Evolutionary conservation across 139 green algal genomes (phyloP), one percentile per base, ranked within the genome.

Genomic region (Trebouxia sp.): DNA sequence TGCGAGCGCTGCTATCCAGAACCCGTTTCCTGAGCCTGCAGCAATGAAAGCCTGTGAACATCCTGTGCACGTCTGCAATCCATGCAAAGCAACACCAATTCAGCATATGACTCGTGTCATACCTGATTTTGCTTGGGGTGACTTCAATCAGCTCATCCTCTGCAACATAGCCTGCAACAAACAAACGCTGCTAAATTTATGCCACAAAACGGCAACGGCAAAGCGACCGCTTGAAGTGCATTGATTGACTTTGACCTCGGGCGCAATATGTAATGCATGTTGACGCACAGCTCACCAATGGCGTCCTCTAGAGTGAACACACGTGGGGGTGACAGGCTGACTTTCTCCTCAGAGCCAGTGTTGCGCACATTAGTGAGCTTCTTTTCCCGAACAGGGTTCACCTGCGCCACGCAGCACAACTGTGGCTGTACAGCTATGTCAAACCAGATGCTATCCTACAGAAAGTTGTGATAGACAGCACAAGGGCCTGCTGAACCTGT

Each of bases 131-230:
- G 15, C 45, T 80, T 45, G 81, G 81, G 1, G 74, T 81, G 35
- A 98, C 91, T 89, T 98, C 92, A 32, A 98, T 95, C 24, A 97
- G 83, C 89, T 98, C 94, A 58, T 98, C 94, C 0, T 37, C 74
- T 0, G 62, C 84, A 12, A 98, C 92, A 51, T 97, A 97, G 20
- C 89, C 79, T 58, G 41, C 55, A 80, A 38, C 6, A 28, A 11
- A 76, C n/a, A n/a, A n/a, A n/a, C n/a, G n/a, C n/a, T n/a, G n/a
- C n/a, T n/a, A n/a, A n/a, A n/a, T n/a, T n/a, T n/a, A n/a, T n/a
- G n/a, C n/a, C n/a, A n/a, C n/a, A n/a, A n/a, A n/a, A n/a, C n/a
- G n/a, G n/a, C n/a, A n/a, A n/a, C n/a, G n/a, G n/a, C n/a, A n/a
- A n/a, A n/a, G n/a, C n/a, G n/a, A n/a, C n/a, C n/a, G n/a, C n/a